Evolutionary conservation across 1,284 basidiomycete species (phyloP).

Genomic region (Cryptococcus sp.): DNA sequence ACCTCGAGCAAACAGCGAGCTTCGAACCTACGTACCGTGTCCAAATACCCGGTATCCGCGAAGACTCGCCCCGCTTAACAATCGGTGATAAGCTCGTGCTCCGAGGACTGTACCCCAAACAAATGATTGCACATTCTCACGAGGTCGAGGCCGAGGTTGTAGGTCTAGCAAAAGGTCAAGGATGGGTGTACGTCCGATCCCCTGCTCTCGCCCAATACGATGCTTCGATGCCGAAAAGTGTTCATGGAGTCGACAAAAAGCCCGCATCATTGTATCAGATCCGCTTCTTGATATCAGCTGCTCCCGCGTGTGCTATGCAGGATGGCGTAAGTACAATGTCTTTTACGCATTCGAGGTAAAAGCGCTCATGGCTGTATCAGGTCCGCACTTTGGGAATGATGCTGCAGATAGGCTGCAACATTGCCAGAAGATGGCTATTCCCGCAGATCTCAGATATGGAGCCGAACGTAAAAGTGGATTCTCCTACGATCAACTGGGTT

Average conservation of each 20-base stretch:
- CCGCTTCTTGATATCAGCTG: conserved; percentile 27
- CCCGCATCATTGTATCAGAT: conserved; percentile 33
- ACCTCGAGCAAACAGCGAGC: not conserved
- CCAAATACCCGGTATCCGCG: conserved; percentile 40
- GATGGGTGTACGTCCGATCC: conserved; percentile 35
- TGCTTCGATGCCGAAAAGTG: conserved; percentile 2
- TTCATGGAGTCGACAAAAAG: conserved; percentile 2
- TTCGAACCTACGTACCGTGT: conserved; percentile 18
- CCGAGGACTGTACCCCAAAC: conserved; percentile 32
- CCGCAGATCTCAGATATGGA: conserved; percentile 18
- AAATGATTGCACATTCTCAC: conserved; percentile 21
- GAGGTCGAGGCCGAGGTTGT: conserved; percentile 43
- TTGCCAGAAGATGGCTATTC: conserved; percentile 36
- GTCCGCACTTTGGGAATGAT: conserved; percentile 1
- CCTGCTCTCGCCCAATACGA: conserved; percentile 7
- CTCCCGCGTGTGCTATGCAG: conserved; percentile 27
- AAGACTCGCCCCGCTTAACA: conserved; percentile 45
- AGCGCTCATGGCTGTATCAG: conserved; percentile 1
- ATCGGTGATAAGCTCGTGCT: conserved; percentile 44
- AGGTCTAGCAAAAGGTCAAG: conserved; percentile 38
- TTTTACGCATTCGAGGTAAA: not conserved
- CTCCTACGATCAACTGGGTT: conserved; percentile 7
- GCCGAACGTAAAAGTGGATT: too few relatives aligned
- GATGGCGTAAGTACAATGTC: conserved; percentile 33
- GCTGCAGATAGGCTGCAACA: not conserved